These are phyloP conservation scores for Rhizopogon roseolus DNA, from an alignment of 768 basidiomycete species.

Conservation along the genomic window DNA sequence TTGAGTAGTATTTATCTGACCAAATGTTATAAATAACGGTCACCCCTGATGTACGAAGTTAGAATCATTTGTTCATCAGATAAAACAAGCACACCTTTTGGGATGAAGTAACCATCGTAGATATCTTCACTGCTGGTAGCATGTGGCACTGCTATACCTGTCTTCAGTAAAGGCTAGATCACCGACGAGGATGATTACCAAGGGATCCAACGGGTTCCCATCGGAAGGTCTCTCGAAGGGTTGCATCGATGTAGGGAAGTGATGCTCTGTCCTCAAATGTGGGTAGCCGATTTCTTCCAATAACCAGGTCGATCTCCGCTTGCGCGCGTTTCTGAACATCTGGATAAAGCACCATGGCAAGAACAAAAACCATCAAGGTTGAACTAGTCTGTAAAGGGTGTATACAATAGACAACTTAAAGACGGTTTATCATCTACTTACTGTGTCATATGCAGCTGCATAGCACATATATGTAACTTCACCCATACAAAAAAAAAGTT, in stretches of 20 bases:
- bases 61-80: too few relatives aligned
- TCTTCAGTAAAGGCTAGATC: not conserved
- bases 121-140: slow-evolving; percentile 25
- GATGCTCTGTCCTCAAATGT: too few relatives aligned
- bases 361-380: not conserved
- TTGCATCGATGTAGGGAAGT: slow-evolving; percentile 12
- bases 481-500: too few relatives aligned
- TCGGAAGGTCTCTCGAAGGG: slow-evolving; percentile 23
- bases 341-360: not conserved
- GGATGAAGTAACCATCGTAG: slow-evolving; percentile 4
- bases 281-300: not conserved
- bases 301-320: not conserved
- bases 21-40: too few relatives aligned
- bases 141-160: not conserved
- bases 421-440: too few relatives aligned
- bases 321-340: not conserved
- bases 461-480: too few relatives aligned
- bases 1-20: too few relatives aligned
- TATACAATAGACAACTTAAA: too few relatives aligned
- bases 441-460: too few relatives aligned
- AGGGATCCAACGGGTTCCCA: slow-evolving; percentile 19
- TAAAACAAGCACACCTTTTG: slow-evolving; percentile 10
- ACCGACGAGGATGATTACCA: slow-evolving; percentile 3
- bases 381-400: not conserved
- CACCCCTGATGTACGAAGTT: too few relatives aligned